Evolutionary conservation across 768 basidiomycete species (phyloP), one percentile per base, ranked within the genome.

Genomic region (Phylloporus scabripes): DNA sequence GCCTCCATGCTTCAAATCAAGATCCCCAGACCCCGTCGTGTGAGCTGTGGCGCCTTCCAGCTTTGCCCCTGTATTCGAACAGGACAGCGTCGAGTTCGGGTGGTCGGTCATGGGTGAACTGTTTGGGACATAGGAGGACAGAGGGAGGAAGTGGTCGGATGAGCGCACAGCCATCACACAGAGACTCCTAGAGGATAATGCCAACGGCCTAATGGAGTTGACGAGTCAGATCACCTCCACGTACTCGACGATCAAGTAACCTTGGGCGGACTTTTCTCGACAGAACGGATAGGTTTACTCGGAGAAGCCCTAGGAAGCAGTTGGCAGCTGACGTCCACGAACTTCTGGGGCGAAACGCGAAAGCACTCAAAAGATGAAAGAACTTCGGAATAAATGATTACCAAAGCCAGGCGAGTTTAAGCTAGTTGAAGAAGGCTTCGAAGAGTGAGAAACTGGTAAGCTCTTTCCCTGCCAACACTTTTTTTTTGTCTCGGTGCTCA

Each of bases 391-490:
- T 17, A 61, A 66, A 46, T 78, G 89, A 10, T 61, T 86, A 26
- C 72, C 71, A 14, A 65, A 67, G 10, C 74, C 73, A 20, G 73
- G 72, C 14, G 73, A 71, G 33, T 76, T 71, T 8, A 62, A 63
- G 28, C 72, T 71, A 45, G 80, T 81, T 4, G 76, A 81, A 60
- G 77, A 81, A 60, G 84, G 75, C 29, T 85, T 85, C 10, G 88
- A 90, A 65, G 89, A 92, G 63, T 89, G 85, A 85, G 82, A 87
- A 55, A 79, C 78, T 52, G 90, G 89, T 90, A 60, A 55, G 83
- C 65, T 45, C 31, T 36, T 20, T n/a, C 40, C n/a, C n/a, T n/a
- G n/a, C 48, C 32, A 10, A 55, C 50, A 31, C 45, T n/a, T n/a
- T 4, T 52, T 2, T 29, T 47, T 41, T 34, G 24, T 40, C n/a